Evolutionary conservation across 148 eudicot genomes (phyloP), one percentile per base, ranked within the genome.

Genomic region (Arctostaphylos glauca): DNA sequence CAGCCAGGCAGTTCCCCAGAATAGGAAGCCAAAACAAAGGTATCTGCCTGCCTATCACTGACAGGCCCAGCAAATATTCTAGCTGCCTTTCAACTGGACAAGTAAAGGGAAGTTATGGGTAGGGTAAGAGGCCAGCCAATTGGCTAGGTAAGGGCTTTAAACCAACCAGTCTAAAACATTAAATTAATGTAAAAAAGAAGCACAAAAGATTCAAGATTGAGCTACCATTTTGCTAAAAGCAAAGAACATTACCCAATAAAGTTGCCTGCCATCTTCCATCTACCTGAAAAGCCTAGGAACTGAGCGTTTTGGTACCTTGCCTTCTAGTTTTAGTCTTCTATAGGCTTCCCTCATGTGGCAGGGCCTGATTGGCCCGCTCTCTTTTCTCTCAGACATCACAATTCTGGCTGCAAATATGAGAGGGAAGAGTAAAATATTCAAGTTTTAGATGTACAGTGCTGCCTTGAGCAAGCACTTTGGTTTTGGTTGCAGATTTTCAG

Each of bases 321-420:
- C 97, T 85, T 96, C 98, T 38, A 93, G 88, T 87, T 94, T 96
- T 70, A 96, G 84, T 86, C 99, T 91, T 84, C 99, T 85, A 71
- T 91, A 93, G 23, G 99, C 91, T 90, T 96, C 99, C 70, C 97
- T 87, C 15, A 94, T 88, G 86, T 94, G 99, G 86, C 98, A 92
- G 56, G 99, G 97, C 71, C 98, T 91, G 80, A 94, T 93, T 23
- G 99, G 97, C 25, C 99, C 98, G 6, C 86, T 83, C 75, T 96
- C 98, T 68, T 86, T 89, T 87, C 99, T 94, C 90, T 96, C 98
- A 0, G 86, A 75, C 97, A 96, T 96, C 72, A 94, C 99, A 55
- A 84, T 79, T 85, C 90, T 89, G 70, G 97, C 99, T 92, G 98
- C 92, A 89, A 80, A 67, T 2, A 76, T 47, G 50, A 48, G 12